A percentile compares a stretch with the other conserved stretches of the same genome.
Conservation (phyloP, 805 yeast species). For the Hanseniaspora lachancei region DNA sequence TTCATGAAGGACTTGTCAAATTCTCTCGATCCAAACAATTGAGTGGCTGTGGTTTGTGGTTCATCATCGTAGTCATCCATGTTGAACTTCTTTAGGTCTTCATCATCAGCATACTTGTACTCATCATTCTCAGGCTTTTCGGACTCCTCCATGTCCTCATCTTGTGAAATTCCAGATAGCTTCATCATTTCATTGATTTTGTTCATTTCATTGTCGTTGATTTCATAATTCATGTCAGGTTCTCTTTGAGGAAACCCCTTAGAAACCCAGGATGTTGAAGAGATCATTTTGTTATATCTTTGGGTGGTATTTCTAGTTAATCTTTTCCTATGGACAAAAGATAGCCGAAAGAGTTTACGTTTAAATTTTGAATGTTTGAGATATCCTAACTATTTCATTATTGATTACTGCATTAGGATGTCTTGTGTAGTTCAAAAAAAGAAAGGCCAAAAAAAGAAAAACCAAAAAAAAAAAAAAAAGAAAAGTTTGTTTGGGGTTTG, state of each 20-base stretch:
- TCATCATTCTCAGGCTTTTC: constrained; percentile 23
- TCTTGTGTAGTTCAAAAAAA: no score
- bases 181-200: constrained; percentile 72
- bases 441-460: background rate
- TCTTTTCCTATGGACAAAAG: no score
- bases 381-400: no score
- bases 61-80: constrained; percentile 74
- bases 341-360: no score
- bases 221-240: constrained; percentile 66
- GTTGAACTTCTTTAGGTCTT: constrained; percentile 78
- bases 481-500: background rate
- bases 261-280: constrained; percentile 92
- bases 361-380: no score
- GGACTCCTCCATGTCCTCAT: constrained; percentile 20
- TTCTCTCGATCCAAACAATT: constrained; percentile 12
- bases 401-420: no score
- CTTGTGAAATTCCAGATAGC: constrained; percentile 50
- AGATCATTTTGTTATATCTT: constrained; percentile 43
- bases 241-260: constrained; percentile 88
- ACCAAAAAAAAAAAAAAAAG: background rate
- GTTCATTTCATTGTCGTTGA: constrained; percentile 85
- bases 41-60: constrained; percentile 25
- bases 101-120: constrained; percentile 34
- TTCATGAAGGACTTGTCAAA: constrained; percentile 27
- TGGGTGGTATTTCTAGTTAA: background rate